Percentiles rank a stretch among this genome's conserved stretches.
Evolutionary conservation across 257 asterid species (phyloP).

Genomic region (Solanum dulcamara): DNA sequence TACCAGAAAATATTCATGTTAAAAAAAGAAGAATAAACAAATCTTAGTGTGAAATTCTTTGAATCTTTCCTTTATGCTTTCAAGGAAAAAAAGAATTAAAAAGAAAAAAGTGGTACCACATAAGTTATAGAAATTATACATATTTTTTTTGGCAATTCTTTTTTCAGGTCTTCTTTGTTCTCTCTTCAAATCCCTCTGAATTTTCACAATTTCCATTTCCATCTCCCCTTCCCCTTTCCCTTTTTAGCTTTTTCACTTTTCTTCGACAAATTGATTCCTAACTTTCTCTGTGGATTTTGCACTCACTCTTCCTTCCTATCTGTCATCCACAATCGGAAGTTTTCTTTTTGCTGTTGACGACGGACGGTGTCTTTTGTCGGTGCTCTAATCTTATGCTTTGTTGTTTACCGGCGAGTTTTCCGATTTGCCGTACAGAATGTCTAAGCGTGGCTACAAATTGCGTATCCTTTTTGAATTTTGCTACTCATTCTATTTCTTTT

Average conservation of each 20-base stretch:
- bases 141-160: not conserved
- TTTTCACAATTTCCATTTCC: not conserved
- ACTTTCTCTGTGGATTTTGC: not conserved
- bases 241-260: conserved; percentile 4
- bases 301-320: conserved; percentile 5
- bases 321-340: conserved; percentile 12
- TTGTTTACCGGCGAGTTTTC: not conserved
- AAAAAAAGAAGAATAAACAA: too few species aligned
- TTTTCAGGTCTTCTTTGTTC: not conserved
- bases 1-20: too few species aligned
- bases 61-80: not conserved
- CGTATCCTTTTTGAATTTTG: conserved; percentile 57
- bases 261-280: conserved; percentile 10
- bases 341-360: not conserved
- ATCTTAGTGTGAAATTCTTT: too few species aligned
- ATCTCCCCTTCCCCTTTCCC: not conserved
- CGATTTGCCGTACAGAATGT: conserved; percentile 27
- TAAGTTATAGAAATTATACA: not conserved
- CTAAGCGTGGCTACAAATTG: conserved; percentile 86
- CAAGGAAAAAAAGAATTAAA: not conserved
- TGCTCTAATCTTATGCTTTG: not conserved
- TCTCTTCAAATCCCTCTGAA: not conserved
- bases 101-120: not conserved
- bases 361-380: conserved; percentile 2
- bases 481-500: not conserved